Evolutionary conservation across 225 moss, liverwort and hornwort species (phyloP).

Genomic region (Straminergon stramineum): DNA sequence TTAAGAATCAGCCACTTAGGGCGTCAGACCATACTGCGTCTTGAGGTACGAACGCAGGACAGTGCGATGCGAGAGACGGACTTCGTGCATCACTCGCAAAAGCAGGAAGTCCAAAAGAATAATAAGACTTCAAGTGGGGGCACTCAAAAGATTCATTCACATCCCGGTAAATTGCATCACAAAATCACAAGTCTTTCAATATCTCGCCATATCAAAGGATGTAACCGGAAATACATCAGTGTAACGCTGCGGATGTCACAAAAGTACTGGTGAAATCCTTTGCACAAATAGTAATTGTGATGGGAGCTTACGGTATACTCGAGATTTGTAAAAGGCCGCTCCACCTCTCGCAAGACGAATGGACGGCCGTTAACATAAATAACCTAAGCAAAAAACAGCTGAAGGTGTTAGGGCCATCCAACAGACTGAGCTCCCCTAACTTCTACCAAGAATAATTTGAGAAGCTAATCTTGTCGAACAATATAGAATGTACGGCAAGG

Average conservation of each 20-base stretch:
- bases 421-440: background rate
- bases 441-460: background rate
- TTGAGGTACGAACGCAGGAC: background rate
- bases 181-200: background rate
- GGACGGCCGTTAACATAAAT: conserved; percentile 98
- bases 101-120: background rate
- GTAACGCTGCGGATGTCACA: background rate
- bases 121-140: background rate
- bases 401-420: background rate
- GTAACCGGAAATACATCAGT: background rate
- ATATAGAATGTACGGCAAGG: background rate
- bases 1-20: background rate
- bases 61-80: background rate
- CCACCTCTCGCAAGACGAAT: conserved; percentile 97
- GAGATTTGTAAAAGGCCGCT: conserved; percentile 92
- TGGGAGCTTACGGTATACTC: conserved; percentile 83
- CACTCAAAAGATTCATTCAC: background rate
- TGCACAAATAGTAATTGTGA: background rate
- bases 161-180: background rate
- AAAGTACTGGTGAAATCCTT: background rate
- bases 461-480: background rate
- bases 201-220: background rate
- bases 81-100: background rate
- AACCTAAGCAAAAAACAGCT: conserved; percentile 47
- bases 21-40: background rate